Evolutionary conservation across 768 basidiomycete species (phyloP), one percentile per base, ranked within the genome.

Genomic region (Leccinum barrowsii): DNA sequence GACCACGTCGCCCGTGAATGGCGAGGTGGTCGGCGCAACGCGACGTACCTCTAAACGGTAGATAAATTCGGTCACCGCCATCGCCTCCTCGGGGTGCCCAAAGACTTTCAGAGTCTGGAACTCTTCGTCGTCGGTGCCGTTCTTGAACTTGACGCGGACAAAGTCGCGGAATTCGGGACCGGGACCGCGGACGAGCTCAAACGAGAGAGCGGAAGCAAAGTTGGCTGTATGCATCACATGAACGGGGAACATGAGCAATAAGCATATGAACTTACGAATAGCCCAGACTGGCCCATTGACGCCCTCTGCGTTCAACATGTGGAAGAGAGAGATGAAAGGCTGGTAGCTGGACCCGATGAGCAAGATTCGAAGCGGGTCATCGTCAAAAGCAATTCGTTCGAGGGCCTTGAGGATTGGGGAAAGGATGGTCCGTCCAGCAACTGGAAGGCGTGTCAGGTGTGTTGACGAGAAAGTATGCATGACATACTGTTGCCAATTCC

Each of bases 311-410:
- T 84, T 85, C 40, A 89, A 81, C 75, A 89, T 84, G 65, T 84
- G 82, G 81, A 95, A 88, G 68, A 94, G 79, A 8, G 90, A 92
- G 66, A 92, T 84, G 80, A 94, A 90, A 5, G 92, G 86, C 72
- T 93, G 91, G 76, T 93, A 94, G 57, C 89, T 89, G 8, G 86
- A 85, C 75, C 88, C 84, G 62, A 90, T 78, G 60, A 92, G 75
- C 71, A 88, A 77, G 70, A 94, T 78, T 65, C 89, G 86, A 53
- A 94, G 82, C 35, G 89, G 86, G 74, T 90, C 87, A 59, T 81
- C 83, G 58, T 86, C 84, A 76, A 86, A 89, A 17, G 86, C 82
- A 72, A 95, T 87, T 59, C 84, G 85, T 68, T 90, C 83, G 52
- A 94, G 81, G 26, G 90, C 82, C 52, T 70, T 77, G 59, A 91